phyloP scores from a whole-genome alignment of 2,329 filamentous ascomycete species.

The Didymella arachidicola region DNA sequence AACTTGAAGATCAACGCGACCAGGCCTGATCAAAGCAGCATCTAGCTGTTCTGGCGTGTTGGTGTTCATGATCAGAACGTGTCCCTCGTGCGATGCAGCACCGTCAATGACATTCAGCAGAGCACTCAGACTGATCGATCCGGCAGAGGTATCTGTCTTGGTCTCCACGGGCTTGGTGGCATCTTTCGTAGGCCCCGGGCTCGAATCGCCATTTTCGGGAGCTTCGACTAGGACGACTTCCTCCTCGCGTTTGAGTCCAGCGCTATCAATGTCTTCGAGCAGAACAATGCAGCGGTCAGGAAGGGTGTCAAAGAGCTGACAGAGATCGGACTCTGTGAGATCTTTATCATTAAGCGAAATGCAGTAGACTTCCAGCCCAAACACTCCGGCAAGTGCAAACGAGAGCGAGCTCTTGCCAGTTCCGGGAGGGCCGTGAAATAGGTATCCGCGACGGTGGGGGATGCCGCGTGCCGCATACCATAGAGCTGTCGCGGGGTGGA shows the following conservation, averaged over 20 bases:
- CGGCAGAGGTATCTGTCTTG: conserved; percentile 1
- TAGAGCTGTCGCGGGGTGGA: conserved; percentile 72
- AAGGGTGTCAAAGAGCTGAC: conserved; percentile 53
- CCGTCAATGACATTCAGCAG: conserved; percentile 85
- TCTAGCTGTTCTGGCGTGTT: conserved; percentile 78
- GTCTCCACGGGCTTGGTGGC: neutral
- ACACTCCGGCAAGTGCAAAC: conserved; percentile 56
- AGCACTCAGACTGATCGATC: conserved; percentile 74
- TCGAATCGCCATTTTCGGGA: neutral
- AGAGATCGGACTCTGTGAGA: conserved; percentile 71
- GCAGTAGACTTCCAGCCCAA: conserved; percentile 57
- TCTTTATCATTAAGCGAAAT: conserved; percentile 70
- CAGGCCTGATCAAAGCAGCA: conserved; percentile 75
- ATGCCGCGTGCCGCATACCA: conserved; percentile 89
- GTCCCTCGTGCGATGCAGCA: conserved; percentile 78
- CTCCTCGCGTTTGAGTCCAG: conserved; percentile 51
- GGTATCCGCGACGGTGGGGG: conserved; percentile 83
- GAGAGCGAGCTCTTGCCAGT: conserved; percentile 71
- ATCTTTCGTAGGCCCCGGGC: neutral
- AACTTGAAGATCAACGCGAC: conserved; percentile 73
- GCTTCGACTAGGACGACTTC: neutral
- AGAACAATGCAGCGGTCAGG: conserved; percentile 57
- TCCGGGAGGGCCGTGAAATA: conserved; percentile 81
- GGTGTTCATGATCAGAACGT: conserved; percentile 82
- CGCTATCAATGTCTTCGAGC: conserved; percentile 59